Base-by-base conservation (phyloP, 805 yeast species). In the Kodamaea sagamina region DNA sequence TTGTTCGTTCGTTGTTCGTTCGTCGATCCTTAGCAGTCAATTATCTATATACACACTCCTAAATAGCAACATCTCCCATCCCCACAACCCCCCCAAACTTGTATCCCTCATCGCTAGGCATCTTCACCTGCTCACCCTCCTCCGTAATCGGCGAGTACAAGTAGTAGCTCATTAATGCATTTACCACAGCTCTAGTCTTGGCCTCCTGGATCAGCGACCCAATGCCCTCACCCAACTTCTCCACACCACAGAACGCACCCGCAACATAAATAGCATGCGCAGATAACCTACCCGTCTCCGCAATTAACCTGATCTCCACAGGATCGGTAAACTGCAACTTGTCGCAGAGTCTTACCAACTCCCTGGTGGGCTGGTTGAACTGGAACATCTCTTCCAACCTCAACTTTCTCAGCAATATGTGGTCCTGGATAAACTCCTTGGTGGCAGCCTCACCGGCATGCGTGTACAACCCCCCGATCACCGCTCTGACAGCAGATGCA, bases 161-260 rank as follows among this genome's bases (percentile, higher is more conserved):
- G 69, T 93, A 93, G 84, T 93, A 93, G 47, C 87, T 80, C 74
- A 89, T 83, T 61, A 93, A 78, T 25, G 97, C 90, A 63, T 86
- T 85, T 25, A 89, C 95, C 41, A 89, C 87, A 26, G 97, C 93
- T 64, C 96, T 81, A 31, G 89, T 85, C 67, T 89, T 87, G 26
- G 97, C 97, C 67, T 93, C 98, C 51, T 78, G 79, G 55, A 93
- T 71, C 21, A 95, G 86, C 5, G 95, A 74, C 27, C 98, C 99
- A 59, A 86, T 89, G 32, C 97, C 97, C 65, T 93, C 97, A 40
- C 97, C 97, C 43, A 93, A 72, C 65, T 88, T 82, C 50, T 81
- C 80, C 10, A 74, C 73, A 26, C 97, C 98, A 45, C 86, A 75
- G 63, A 89, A 93, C 1, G 88, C 93, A 39, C 97, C 98, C 25